Base-by-base conservation (phyloP, 805 yeast genomes). In the Teunomyces pallodes region DNA sequence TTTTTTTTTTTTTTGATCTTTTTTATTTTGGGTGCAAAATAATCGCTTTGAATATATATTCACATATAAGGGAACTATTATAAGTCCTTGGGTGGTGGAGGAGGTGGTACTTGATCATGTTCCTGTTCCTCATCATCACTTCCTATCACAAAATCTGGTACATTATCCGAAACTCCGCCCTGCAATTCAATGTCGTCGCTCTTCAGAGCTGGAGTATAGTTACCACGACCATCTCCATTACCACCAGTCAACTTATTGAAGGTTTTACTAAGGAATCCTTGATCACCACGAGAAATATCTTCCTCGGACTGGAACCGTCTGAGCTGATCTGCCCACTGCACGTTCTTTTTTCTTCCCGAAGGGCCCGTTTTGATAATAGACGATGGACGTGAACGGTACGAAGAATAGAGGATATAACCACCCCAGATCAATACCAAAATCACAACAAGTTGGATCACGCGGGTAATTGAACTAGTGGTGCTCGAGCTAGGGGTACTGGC, bases 321-420 rank as follows among this genome's bases (percentile, higher is more conserved):
- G 47, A 74, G 55, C 56, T 71, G 74, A 51, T 74, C 77, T 9
- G 77, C 77, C 79, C 79, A 74, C 58, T 69, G 77, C 12, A 74
- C 79, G 44, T 72, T 73, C 58, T 74, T 74, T 61, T 71, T 72
- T 45, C 62, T 66, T 1, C 66, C 65, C 4, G 67, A 51, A 4
- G 69, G 57, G 17, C 59, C 56, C 5, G 71, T 62, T 46, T 69
- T 70, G 55, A 74, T 72, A 42, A 74, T 74, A 4, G 76, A 71
- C 8, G 75, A 60, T 12, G 77, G 76, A 42, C 67, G 54, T 27
- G 75, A 61, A 46, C 55, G 61, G 59, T 70, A 72, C 5, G 71
- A 60, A 7, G 66, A 46, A 55, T 72, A 72, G 36, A 72, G 58
- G 12, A 71, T 63, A 51, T 69, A 71, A 5, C 72, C 42, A 4